These are phyloP conservation scores for Ophiostoma angusticollis DNA, from an alignment of 2,329 filamentous ascomycete genomes.

Conservation along the genomic window DNA sequence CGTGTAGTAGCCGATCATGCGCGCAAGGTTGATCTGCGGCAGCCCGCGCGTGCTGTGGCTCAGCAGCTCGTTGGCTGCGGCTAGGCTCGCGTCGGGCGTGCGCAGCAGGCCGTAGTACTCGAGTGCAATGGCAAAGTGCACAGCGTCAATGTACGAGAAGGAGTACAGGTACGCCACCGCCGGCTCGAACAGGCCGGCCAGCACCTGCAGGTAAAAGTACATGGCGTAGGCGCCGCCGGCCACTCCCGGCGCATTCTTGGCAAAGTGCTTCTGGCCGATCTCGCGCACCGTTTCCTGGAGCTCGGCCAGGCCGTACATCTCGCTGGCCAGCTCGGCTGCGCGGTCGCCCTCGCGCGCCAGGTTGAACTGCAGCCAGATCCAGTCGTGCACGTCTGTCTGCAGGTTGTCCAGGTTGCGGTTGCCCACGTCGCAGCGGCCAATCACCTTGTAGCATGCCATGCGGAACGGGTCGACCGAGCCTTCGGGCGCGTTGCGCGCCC, in stretches of 20 bases:
- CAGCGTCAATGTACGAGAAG: constrained; percentile 83
- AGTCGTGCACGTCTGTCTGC: constrained; percentile 54
- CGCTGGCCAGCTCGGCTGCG: constrained; percentile 50
- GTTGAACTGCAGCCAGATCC: constrained; percentile 61
- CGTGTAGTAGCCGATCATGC: constrained; percentile 90
- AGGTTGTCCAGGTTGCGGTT: constrained; percentile 52
- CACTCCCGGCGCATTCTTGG: constrained; percentile 66
- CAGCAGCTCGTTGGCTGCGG: constrained; percentile 56
- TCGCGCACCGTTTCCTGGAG: constrained; percentile 73
- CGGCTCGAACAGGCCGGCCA: constrained; percentile 88
- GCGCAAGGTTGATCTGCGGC: constrained; percentile 85
- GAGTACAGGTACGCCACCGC: constrained; percentile 83
- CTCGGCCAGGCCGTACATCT: constrained; percentile 51
- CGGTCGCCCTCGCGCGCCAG: constrained; percentile 53
- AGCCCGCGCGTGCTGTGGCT: constrained; percentile 54
- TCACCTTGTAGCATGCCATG: constrained; percentile 95
- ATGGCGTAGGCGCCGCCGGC: constrained; percentile 66
- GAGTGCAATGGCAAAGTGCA: constrained; percentile 85
- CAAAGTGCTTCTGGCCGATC: constrained; percentile 84
- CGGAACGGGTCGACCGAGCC: constrained; percentile 87
- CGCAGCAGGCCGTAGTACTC: constrained; percentile 82
- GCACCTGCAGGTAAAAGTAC: constrained; percentile 83
- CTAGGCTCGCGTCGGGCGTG: constrained; percentile 57
- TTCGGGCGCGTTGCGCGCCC: constrained; percentile 70
- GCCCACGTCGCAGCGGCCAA: constrained; percentile 62